Percentiles rank a stretch among this genome's conserved stretches.
These are phyloP conservation scores for Priceomyces haplophilus DNA, from an alignment of 805 yeast genomes.

Conservation along the genomic window DNA sequence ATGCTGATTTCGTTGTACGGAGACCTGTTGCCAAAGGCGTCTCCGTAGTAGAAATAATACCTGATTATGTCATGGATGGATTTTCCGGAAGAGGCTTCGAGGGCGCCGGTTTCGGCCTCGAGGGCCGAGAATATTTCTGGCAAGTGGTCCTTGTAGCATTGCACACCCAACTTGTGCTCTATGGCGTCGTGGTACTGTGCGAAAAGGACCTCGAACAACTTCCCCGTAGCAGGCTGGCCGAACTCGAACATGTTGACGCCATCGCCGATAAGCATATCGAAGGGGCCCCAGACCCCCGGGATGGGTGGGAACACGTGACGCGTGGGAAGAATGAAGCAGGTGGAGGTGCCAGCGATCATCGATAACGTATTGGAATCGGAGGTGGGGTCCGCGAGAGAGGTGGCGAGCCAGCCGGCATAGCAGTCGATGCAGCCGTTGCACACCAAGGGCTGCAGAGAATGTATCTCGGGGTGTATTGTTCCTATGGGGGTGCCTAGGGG, in stretches of 20 bases:
- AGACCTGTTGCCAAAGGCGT: slow-evolving; percentile 56
- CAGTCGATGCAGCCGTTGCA: slow-evolving; percentile 58
- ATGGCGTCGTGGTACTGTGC: slow-evolving; percentile 20
- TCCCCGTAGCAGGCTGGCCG: slow-evolving; percentile 61
- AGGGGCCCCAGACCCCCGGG: slow-evolving; percentile 64
- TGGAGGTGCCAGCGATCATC: slow-evolving; percentile 62
- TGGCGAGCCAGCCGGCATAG: slow-evolving; percentile 50
- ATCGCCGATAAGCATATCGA: slow-evolving; percentile 29
- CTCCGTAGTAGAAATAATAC: slow-evolving; percentile 50
- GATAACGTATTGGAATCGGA: slow-evolving; percentile 22
- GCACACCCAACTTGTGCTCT: neutral
- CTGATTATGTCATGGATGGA: slow-evolving; percentile 25
- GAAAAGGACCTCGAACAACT: slow-evolving; percentile 47
- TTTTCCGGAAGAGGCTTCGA: slow-evolving; percentile 15
- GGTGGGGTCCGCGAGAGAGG: slow-evolving; percentile 26
- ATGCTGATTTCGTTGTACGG: slow-evolving; percentile 50
- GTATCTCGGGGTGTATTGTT: neutral
- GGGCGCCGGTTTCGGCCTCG: slow-evolving; percentile 18
- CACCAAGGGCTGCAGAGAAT: slow-evolving; percentile 13
- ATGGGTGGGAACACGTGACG: slow-evolving; percentile 10
- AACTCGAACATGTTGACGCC: slow-evolving; percentile 43
- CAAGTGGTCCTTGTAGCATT: neutral
- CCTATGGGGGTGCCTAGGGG: slow-evolving; percentile 22
- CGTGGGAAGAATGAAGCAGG: slow-evolving; percentile 45
- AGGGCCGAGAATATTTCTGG: slow-evolving; percentile 11